phyloP scores from a whole-genome alignment of 805 yeast genomes.

The Saccharomycopsis javanensis region DNA sequence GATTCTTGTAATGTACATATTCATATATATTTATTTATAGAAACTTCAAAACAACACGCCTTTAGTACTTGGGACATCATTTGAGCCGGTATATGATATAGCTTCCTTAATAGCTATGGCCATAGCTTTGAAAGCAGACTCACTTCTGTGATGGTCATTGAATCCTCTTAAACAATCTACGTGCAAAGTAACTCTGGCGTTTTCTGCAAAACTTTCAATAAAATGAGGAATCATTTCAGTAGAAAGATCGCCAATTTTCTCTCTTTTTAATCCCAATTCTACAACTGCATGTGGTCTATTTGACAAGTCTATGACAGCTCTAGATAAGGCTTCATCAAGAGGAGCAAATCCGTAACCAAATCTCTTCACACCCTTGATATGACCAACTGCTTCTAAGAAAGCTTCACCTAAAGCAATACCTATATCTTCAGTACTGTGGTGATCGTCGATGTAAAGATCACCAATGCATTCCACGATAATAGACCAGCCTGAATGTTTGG shows the following conservation, averaged over 20 bases:
- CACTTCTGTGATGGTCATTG: constrained; percentile 95
- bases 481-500: constrained; percentile 97
- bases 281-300: constrained; percentile 88
- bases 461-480: constrained; percentile 83
- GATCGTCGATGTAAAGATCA: constrained; percentile 93
- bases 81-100: constrained; percentile 66
- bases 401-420: constrained; percentile 88
- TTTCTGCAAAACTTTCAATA: constrained; percentile 85
- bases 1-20: no score
- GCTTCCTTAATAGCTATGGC: constrained; percentile 91
- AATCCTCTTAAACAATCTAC: constrained; percentile 90
- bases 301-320: constrained; percentile 94
- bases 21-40: neutral
- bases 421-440: constrained; percentile 92
- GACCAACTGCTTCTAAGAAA: constrained; percentile 83
- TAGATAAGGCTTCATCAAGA: constrained; percentile 85
- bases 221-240: constrained; percentile 99
- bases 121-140: constrained; percentile 90
- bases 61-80: constrained; percentile 93
- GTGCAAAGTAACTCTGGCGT: constrained; percentile 83
- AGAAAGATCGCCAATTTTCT: constrained; percentile 83
- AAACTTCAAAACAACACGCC: constrained; percentile 63
- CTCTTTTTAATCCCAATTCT: constrained; percentile 84
- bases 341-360: constrained; percentile 95
- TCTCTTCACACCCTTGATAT: constrained; percentile 80